Evolutionary conservation across 768 basidiomycete species (phyloP), one percentile per base, ranked within the genome.

Genomic region (Rossbeevera mucosa): DNA sequence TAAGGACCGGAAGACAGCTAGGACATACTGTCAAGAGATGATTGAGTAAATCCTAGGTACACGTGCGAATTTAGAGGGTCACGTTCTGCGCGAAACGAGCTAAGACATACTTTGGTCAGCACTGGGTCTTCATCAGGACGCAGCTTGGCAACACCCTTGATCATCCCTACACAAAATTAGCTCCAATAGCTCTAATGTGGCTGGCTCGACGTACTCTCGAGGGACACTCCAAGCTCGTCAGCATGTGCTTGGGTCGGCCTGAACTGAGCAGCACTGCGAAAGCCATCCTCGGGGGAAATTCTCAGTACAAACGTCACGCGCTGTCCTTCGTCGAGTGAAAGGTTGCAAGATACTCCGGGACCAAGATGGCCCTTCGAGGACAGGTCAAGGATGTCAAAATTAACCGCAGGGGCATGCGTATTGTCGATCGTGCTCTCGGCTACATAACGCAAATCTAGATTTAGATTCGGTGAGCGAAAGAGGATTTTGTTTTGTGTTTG

Each of bases 231-330:
- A 18, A 80, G 59, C 47, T 67, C 54, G 31, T 76, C 64, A 20
- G 79, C 78, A 6, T 69, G 64, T 52, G 72, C 69, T 41, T 64
- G 80, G 66, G 53, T 71, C 60, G 52, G 66, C 43, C 56, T 64
- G 48, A 65, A n/a, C 9, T 29, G 33, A 6, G 55, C 1, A 13
- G 36, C 36, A 18, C n/a, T n/a, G n/a, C 31, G 44, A 18, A 44
- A 52, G 5, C 26, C 47, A 12, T 65, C 65, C n/a, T 74, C 69
- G 2, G 86, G 85, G 8, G 82, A 82, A 41, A 81, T 84, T 38
- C 94, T 76, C 60, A 97, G 71, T 14, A 96, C 77, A 60, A 97
- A 96, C 2, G 89, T 90, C n/a, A 97, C 84, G 16, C 78, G 78
- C 67, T 99, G 93, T 0, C 95, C 94, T 67, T 97, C 95, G 20